Percentiles rank a stretch among this genome's conserved stretches.
Evolutionary conservation across 2,329 filamentous ascomycete species (phyloP).

Genomic region (Blumeria graminis): DNA sequence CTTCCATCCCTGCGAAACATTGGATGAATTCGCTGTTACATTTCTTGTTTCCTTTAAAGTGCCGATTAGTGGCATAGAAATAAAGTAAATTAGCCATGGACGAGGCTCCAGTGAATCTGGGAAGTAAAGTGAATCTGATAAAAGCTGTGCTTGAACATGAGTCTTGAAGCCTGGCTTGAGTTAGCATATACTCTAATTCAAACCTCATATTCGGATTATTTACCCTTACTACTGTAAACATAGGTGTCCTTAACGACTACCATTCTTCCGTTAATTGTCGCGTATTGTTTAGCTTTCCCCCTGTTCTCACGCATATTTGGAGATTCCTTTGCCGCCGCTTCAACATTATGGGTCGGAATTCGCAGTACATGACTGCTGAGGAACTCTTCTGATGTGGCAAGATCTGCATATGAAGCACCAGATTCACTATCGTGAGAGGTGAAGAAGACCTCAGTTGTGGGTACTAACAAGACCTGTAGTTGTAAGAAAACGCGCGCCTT

Average conservation of each 20-base stretch:
- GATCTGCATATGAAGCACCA: conserved; percentile 50
- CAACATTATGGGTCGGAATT: conserved; percentile 34
- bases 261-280: conserved; percentile 75
- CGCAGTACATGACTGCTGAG: conserved; percentile 89
- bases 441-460: conserved; percentile 75
- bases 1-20: conserved; percentile 16
- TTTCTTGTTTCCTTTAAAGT: conserved; percentile 56
- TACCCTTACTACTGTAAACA: conserved; percentile 92
- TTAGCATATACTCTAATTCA: conserved; percentile 8
- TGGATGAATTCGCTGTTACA: conserved; percentile 34
- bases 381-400: conserved; percentile 80
- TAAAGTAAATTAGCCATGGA: conserved; percentile 93
- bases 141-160: conserved; percentile 66
- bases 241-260: conserved; percentile 85
- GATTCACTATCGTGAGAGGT: conserved; percentile 73
- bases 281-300: conserved; percentile 83
- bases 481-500: conserved; percentile 3
- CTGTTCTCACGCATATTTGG: conserved; percentile 61
- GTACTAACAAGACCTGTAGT: conserved; percentile 61
- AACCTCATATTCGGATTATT: conserved; percentile 6
- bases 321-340: conserved; percentile 29
- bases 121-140: conserved; percentile 70
- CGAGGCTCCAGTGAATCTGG: conserved; percentile 70
- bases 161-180: conserved; percentile 54
- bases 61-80: conserved; percentile 70